Conservation (phyloP, 177 flowering plant genomes). For the Vitis hybrid region DNA sequence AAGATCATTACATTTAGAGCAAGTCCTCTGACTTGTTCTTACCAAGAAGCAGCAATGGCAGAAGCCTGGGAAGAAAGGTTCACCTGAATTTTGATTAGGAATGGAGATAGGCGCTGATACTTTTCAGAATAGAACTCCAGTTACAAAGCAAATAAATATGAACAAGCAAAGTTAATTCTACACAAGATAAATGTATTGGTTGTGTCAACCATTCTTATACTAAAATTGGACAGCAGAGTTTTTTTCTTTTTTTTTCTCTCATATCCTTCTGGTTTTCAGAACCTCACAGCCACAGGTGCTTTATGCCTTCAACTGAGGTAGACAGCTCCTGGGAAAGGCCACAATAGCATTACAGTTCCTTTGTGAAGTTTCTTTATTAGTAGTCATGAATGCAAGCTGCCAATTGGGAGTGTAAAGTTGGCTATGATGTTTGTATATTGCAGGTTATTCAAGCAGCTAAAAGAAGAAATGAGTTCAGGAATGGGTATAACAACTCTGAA, state of each 20-base stretch:
- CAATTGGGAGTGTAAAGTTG: background rate
- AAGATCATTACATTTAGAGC: too few species aligned
- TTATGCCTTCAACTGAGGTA: background rate
- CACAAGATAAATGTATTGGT: background rate
- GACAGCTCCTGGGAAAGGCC: background rate
- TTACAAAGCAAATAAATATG: background rate
- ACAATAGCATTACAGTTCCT: background rate
- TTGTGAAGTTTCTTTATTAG: background rate
- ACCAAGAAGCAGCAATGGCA: background rate
- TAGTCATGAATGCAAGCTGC: background rate
- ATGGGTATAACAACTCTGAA: background rate
- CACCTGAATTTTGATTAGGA: background rate
- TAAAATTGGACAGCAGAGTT: background rate
- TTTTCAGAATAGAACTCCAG: background rate
- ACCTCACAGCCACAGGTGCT: constrained; percentile 3
- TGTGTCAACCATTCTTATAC: background rate
- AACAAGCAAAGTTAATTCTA: background rate
- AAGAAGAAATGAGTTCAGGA: background rate
- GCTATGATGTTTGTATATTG: too few species aligned
- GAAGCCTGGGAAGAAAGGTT: background rate
- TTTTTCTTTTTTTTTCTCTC: too few species aligned
- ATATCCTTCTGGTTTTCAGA: background rate
- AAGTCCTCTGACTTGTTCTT: background rate
- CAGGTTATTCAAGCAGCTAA: too few species aligned
- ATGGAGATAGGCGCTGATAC: background rate